These are phyloP conservation scores for Leccinum sublutescens DNA, from an alignment of 768 basidiomycete species.

Conservation along the genomic window DNA sequence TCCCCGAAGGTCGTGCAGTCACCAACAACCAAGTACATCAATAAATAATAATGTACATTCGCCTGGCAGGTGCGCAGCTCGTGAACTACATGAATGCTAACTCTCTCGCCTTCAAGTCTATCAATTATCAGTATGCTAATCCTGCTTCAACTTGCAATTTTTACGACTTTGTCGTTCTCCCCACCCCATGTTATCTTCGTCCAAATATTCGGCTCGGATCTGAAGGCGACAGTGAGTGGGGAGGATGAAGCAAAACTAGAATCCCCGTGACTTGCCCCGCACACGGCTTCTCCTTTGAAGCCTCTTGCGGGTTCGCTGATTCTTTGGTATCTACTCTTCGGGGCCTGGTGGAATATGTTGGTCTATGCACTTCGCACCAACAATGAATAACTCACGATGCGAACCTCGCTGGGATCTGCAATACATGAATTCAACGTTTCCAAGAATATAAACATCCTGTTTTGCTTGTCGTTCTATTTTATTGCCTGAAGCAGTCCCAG, in stretches of 20 bases:
- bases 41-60: not conserved
- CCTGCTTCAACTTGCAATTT: constrained; percentile 4
- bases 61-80: not conserved
- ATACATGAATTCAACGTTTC: constrained; percentile 24
- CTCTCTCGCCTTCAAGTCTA: not conserved
- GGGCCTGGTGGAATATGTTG: constrained; percentile 9
- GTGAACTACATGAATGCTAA: not conserved
- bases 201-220: constrained; percentile 25
- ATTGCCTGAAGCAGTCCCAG: constrained; percentile 3
- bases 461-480: constrained; percentile 9
- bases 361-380: not conserved
- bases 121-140: not conserved
- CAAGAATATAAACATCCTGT: constrained; percentile 5
- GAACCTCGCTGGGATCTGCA: constrained; percentile 13
- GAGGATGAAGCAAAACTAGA: not conserved
- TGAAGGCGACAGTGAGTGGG: constrained; percentile 3
- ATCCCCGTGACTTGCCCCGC: constrained; percentile 15
- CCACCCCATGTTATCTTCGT: constrained; percentile 31
- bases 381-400: constrained; percentile 12
- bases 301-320: constrained; percentile 12
- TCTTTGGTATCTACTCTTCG: constrained; percentile 16
- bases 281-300: constrained; percentile 18
- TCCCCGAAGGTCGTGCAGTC: not conserved
- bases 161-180: constrained; percentile 13
- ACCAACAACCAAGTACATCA: not conserved